Evolutionary conservation across 306 rosid species (phyloP).

Genomic region (Begonia fuchsioides): DNA sequence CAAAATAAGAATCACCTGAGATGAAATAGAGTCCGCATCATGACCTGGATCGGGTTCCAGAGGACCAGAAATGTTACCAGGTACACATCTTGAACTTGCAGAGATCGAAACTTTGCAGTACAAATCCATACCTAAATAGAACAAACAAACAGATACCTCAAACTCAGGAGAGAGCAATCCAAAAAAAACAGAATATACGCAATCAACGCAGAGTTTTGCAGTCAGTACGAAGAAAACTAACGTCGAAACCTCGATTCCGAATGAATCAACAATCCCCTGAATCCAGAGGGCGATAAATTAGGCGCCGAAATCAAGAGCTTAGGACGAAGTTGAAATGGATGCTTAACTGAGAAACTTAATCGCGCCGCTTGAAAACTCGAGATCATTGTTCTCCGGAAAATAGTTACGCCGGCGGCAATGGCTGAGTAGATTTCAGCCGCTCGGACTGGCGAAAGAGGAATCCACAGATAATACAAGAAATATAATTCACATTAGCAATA

Average conservation of each 20-base stretch:
- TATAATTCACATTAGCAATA: too few relatives aligned
- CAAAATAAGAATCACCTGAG: conserved; percentile 21
- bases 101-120: conserved; percentile 9
- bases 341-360: too few relatives aligned
- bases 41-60: conserved; percentile 20
- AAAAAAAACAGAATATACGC: not conserved
- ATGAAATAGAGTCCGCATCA: conserved; percentile 10
- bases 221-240: conserved; percentile 6
- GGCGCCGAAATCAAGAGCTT: conserved; percentile 4
- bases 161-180: not conserved
- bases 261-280: conserved; percentile 7
- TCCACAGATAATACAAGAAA: too few relatives aligned
- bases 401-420: too few relatives aligned
- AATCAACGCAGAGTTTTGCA: too few relatives aligned
- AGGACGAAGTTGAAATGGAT: not conserved
- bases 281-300: conserved; percentile 3
- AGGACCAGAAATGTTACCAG: conserved; percentile 14
- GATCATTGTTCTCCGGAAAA: too few relatives aligned
- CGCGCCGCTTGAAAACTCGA: too few relatives aligned
- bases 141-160: too few relatives aligned
- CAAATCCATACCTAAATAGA: conserved; percentile 6
- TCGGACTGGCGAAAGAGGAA: too few relatives aligned
- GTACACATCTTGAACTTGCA: conserved; percentile 19
- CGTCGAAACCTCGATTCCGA: conserved; percentile 4
- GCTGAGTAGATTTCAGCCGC: too few relatives aligned